Evolutionary conservation across 2,329 filamentous ascomycete genomes (phyloP), one percentile per base, ranked within the genome.

Genomic region (Fusarium verrucosum): DNA sequence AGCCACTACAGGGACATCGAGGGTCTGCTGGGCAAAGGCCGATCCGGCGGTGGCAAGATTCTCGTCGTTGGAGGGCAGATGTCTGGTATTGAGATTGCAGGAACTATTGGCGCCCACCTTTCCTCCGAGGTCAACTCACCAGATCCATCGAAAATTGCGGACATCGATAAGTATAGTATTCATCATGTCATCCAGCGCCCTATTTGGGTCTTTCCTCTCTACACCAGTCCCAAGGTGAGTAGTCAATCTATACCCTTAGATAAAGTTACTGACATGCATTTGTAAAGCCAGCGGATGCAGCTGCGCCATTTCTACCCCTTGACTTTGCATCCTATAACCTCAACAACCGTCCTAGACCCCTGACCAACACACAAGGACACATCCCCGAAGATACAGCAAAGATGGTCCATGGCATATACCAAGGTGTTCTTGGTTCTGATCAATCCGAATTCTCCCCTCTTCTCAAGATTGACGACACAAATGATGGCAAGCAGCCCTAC

Each of bases 1-100:
- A 90, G 89, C 43, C 77, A 83, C 25, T 88, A 92, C 49, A 81
- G 89, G 5, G 80, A 84, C 50, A 74, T 90, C 3, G 69, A 81
- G 25, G 73, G 73, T 10, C 73, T 89, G 4, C 68, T 89, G 2
- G 77, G 76, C 0, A 72, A 76, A 11, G 68, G 75, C 0, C 73
- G 78, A 3, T 52, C 62, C 6, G 69, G 71, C 1, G 80, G 81
- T 2, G 84, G 85, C 17, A 91, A 88, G 70, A 87, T 95, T 16
- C 80, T 92, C 2, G 81, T 96, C 1, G 85, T 93, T 1, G 92
- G 92, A 1, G 92, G 91, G 1, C 91, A 93, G 69, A 93, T 95
- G 84, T 94, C 91, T 3, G 92, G 91, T 1, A 85, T 91, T 7
- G 92, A 96, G 78, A 89, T 89, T 44, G 89, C 91, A 1, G 88